phyloP scores from a whole-genome alignment of 2,329 filamentous ascomycete species.

The Aspergillus neotritici region DNA sequence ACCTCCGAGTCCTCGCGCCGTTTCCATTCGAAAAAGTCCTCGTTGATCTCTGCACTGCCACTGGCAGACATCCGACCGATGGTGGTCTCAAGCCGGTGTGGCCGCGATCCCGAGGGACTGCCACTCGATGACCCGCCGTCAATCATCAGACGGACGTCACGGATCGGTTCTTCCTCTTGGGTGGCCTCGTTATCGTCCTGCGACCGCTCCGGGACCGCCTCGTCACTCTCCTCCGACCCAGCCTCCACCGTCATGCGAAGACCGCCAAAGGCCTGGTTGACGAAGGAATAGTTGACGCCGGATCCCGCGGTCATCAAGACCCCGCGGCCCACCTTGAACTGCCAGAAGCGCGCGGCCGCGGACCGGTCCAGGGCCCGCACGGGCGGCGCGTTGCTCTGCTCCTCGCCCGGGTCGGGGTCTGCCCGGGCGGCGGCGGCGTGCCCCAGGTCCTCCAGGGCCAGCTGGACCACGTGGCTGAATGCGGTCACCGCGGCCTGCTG shows the following conservation, averaged over 20 bases:
- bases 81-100: not conserved
- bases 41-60: slow-evolving; percentile 14
- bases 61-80: not conserved
- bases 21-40: slow-evolving; percentile 5
- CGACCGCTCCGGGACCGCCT: slow-evolving; percentile 40
- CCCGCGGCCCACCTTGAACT: slow-evolving; percentile 53
- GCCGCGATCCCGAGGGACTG: not conserved
- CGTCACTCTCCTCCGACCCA: slow-evolving; percentile 21
- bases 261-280: slow-evolving; percentile 59
- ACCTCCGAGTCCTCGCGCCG: no score
- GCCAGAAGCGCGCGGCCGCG: slow-evolving; percentile 50
- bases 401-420: slow-evolving; percentile 11
- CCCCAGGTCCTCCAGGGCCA: slow-evolving; percentile 49
- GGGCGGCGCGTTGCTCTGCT: slow-evolving; percentile 15
- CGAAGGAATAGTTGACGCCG: slow-evolving; percentile 51
- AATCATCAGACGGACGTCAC: slow-evolving; percentile 27
- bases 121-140: slow-evolving; percentile 3
- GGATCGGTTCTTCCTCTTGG: slow-evolving; percentile 42
- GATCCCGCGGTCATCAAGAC: slow-evolving; percentile 54
- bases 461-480: slow-evolving; percentile 50
- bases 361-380: slow-evolving; percentile 30
- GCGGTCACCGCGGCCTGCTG: slow-evolving; percentile 53
- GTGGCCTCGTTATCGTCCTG: slow-evolving; percentile 47
- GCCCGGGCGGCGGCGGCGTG: slow-evolving; percentile 31
- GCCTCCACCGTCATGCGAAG: slow-evolving; percentile 43